A percentile compares a stretch with the other conserved stretches of the same genome.
These are phyloP conservation scores for Magnolia officinalis DNA, from an alignment of 164 flowering plant species.

Conservation along the genomic window DNA sequence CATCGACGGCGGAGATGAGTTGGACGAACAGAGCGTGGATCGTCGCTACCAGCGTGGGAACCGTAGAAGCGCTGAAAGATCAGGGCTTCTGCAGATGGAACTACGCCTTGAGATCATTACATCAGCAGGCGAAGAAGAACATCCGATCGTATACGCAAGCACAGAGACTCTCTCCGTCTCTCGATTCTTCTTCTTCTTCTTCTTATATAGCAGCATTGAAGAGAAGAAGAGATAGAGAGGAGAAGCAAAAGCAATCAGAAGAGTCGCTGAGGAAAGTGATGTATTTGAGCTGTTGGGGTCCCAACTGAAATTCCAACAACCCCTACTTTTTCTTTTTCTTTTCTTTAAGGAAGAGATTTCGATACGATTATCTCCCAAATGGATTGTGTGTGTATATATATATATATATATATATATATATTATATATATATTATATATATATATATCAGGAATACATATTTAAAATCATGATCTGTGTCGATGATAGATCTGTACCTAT, in stretches of 20 bases:
- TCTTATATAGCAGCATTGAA: neutral
- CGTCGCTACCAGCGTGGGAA: slow-evolving; percentile 10
- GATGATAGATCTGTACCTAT: slow-evolving; percentile 6
- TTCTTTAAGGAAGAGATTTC: slow-evolving; percentile 18
- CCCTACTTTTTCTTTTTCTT: slow-evolving; percentile 46
- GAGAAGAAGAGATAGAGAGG: slow-evolving; percentile 1
- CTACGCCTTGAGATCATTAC: slow-evolving; percentile 10
- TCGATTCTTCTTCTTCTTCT: neutral
- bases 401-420: too few species aligned
- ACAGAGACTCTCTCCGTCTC: slow-evolving; percentile 9
- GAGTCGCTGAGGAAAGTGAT: slow-evolving; percentile 22
- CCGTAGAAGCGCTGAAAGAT: slow-evolving; percentile 13
- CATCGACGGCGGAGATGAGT: slow-evolving; percentile 6
- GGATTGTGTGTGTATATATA: too few species aligned
- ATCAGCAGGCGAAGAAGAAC: slow-evolving; percentile 15
- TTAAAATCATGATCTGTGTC: too few species aligned
- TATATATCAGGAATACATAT: too few species aligned
- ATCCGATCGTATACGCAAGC: slow-evolving; percentile 11
- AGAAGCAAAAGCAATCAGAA: slow-evolving; percentile 11
- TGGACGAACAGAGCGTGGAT: slow-evolving; percentile 19
- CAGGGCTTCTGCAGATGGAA: slow-evolving; percentile 27
- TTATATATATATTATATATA: too few species aligned
- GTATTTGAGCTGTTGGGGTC: slow-evolving; percentile 5
- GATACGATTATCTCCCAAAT: too few species aligned
- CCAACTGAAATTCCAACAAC: slow-evolving; percentile 16